A percentile compares a stretch with the other conserved stretches of the same genome.
Conservation (phyloP, 2,329 filamentous ascomycete genomes). For the Aspergillus sp. region DNA sequence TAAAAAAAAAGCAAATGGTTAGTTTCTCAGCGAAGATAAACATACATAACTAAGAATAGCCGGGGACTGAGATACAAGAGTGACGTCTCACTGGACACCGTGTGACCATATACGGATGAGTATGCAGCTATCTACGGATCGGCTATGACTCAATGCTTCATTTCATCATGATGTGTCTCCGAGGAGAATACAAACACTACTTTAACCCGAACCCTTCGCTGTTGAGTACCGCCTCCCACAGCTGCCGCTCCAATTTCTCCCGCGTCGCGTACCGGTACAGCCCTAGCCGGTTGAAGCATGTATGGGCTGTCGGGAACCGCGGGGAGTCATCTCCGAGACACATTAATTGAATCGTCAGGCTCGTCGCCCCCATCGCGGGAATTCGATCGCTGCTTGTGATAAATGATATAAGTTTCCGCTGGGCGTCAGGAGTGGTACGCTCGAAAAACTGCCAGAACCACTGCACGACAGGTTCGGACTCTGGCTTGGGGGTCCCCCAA, state of each 20-base stretch:
- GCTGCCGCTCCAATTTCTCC: slow-evolving; percentile 68
- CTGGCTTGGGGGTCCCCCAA: slow-evolving; percentile 63
- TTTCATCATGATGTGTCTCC: slow-evolving; percentile 2
- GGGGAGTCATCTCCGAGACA: slow-evolving; percentile 75
- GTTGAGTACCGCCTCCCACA: slow-evolving; percentile 87
- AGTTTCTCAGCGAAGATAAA: not conserved
- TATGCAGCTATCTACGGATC: not conserved
- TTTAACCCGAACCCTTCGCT: slow-evolving; percentile 93
- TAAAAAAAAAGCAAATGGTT: not conserved
- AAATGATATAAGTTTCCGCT: slow-evolving; percentile 80
- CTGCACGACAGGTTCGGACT: slow-evolving; percentile 68
- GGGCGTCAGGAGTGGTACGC: slow-evolving; percentile 66
- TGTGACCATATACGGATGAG: not conserved
- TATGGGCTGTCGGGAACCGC: slow-evolving; percentile 82
- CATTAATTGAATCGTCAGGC: slow-evolving; percentile 74
- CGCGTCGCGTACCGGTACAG: slow-evolving; percentile 73
- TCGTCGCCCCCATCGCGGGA: slow-evolving; percentile 82
- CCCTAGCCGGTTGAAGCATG: slow-evolving; percentile 86
- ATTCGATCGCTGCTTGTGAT: slow-evolving; percentile 91
- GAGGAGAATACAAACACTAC: slow-evolving; percentile 20
- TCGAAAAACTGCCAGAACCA: slow-evolving; percentile 93
- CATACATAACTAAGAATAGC: not conserved
- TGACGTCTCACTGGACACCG: not conserved
- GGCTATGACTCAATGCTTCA: not conserved
- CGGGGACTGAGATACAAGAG: not conserved